Evolutionary conservation across 129 eudicot species (phyloP).

Genomic region (Pseudognaphalium luteoalbum): DNA sequence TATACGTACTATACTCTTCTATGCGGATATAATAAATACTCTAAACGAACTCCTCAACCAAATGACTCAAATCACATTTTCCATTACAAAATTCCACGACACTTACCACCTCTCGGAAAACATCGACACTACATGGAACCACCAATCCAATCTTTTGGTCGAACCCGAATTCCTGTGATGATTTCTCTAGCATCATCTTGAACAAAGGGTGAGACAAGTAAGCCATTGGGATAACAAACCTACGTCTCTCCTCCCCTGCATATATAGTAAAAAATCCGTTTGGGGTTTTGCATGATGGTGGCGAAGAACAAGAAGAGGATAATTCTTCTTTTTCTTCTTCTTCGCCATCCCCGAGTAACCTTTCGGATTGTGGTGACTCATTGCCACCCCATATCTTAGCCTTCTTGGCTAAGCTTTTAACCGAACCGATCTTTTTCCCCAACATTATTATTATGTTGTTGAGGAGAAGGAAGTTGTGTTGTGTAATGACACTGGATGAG

Average conservation of each 20-base stretch:
- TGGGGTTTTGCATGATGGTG: constrained; percentile 43
- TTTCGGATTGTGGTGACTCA: constrained; percentile 30
- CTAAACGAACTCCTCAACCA: constrained; percentile 68
- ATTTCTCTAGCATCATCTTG: constrained; percentile 83
- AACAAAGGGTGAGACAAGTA: constrained; percentile 82
- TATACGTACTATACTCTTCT: constrained; percentile 8
- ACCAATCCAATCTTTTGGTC: constrained; percentile 61
- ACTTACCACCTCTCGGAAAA: constrained; percentile 65
- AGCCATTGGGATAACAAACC: constrained; percentile 51
- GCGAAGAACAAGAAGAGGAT: constrained; percentile 21
- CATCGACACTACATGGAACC: constrained; percentile 70
- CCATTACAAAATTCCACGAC: constrained; percentile 72
- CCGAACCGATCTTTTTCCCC: constrained; percentile 57
- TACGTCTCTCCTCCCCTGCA: constrained; percentile 68
- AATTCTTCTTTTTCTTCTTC: constrained; percentile 4
- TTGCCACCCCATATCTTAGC: constrained; percentile 35
- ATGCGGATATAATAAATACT: background rate
- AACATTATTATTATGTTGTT: constrained; percentile 52
- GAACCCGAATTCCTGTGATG: constrained; percentile 73
- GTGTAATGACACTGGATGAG: constrained; percentile 26
- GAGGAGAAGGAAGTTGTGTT: constrained; percentile 9
- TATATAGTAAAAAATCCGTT: constrained; percentile 65
- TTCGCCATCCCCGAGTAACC: constrained; percentile 32
- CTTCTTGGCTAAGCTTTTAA: constrained; percentile 71
- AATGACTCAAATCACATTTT: constrained; percentile 63